Evolutionary conservation across 2,329 filamentous ascomycete genomes (phyloP).

Genomic region (Pseudopithomyces chartarum): DNA sequence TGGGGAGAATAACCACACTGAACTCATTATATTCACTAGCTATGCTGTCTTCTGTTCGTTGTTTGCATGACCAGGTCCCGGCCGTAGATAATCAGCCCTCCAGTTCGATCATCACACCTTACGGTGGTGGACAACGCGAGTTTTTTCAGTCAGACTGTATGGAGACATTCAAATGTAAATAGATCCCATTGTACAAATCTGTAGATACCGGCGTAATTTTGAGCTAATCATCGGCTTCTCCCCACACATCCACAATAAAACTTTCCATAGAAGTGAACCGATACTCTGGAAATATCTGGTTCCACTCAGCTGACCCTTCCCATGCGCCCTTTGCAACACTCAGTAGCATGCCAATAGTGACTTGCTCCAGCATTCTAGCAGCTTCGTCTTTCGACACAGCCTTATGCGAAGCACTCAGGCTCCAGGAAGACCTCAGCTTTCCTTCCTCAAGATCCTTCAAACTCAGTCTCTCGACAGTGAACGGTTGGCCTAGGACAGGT

Average conservation of each 20-base stretch:
- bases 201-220: no score
- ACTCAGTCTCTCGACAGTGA: conserved; percentile 50
- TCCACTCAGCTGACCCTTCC: conserved; percentile 50
- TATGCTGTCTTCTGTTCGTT: no score
- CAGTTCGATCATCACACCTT: no score
- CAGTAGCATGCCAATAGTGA: conserved; percentile 47
- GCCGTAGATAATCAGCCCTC: no score
- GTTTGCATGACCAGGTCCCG: no score
- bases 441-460: conserved; percentile 54
- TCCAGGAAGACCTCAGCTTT: conserved; percentile 45
- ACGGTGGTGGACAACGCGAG: no score
- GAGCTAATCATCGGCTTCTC: conserved; percentile 22
- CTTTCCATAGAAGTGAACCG: conserved; percentile 45
- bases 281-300: conserved; percentile 48
- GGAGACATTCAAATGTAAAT: no score
- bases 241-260: conserved; percentile 45
- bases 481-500: conserved; percentile 19
- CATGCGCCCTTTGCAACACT: conserved; percentile 46
- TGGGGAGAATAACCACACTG: no score
- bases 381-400: conserved; percentile 40
- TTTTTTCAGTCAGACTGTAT: no score
- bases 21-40: no score
- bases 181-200: no score
- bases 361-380: conserved; percentile 35
- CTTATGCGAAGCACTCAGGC: conserved; percentile 26